Conservation (phyloP, 306 rosid species). For the Hippophae tibetana region DNA sequence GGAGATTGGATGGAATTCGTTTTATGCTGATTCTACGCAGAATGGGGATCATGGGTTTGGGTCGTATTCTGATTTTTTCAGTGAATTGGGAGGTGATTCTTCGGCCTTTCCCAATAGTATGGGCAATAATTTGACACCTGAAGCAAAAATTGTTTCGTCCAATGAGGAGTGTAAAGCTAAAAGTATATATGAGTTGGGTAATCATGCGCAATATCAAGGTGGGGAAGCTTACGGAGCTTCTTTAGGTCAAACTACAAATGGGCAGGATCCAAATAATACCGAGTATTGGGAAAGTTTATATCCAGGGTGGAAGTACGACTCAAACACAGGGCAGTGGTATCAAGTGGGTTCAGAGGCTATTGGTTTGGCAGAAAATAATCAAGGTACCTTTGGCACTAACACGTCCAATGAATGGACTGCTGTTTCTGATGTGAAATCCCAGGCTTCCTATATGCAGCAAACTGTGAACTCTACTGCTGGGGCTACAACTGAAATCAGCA, state of each 20-base stretch:
- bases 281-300: conserved; percentile 66
- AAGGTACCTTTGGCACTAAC: conserved; percentile 25
- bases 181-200: conserved; percentile 24
- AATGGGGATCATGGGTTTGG: conserved; percentile 46
- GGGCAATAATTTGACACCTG: conserved; percentile 17
- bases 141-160: conserved; percentile 5
- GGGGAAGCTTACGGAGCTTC: conserved; percentile 34
- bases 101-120: conserved; percentile 22
- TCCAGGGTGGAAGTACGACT: conserved; percentile 82
- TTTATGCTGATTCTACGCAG: conserved; percentile 43
- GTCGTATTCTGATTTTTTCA: conserved; percentile 67
- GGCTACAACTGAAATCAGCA: conserved; percentile 47
- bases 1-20: conserved; percentile 75
- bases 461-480: conserved; percentile 35
- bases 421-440: conserved; percentile 32
- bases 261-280: conserved; percentile 43
- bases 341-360: conserved; percentile 34
- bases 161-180: conserved; percentile 21
- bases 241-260: conserved; percentile 25
- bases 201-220: conserved; percentile 32
- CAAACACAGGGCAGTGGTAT: conserved; percentile 60
- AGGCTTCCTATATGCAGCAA: conserved; percentile 49
- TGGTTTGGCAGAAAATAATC: conserved; percentile 23
- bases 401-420: conserved; percentile 29
- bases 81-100: conserved; percentile 46